Evolutionary conservation across 345 rosid species (phyloP), one percentile per base, ranked within the genome.

Genomic region (Dovyalis caffra): DNA sequence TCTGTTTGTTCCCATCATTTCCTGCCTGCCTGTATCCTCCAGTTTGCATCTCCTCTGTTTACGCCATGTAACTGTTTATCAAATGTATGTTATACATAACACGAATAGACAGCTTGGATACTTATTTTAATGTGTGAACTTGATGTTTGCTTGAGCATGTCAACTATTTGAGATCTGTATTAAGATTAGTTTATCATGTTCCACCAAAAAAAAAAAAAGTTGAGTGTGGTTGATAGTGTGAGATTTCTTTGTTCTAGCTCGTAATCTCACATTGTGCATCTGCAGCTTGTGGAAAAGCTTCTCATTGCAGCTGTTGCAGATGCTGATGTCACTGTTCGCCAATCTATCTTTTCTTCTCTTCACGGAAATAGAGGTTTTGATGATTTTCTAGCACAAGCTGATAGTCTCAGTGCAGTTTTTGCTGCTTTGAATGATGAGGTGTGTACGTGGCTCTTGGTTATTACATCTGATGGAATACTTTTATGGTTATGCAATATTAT

Each of bases 351-450:
- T 76, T 85, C 85, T 74, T 95, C 90, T 72, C 88, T 96, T 58
- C 86, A 88, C 82, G 84, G 81, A 62, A 92, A 96, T 83, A 86
- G 87, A 72, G 95, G 97, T 68, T 92, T 92, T 81, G 99, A 96
- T 87, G 98, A 90, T 75, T 96, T 85, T 82, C 79, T 96, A 81
- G 98, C 97, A 21, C 99, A 96, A 83, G 99, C 99, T 75, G 92
- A 93, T 83, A 89, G 94, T 78, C 83, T 95, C 80, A 89, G 92
- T 88, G 98, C 99, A 70, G 85, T 93, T 86, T 91, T 95, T 88
- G 97, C 99, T 82, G 94, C 97, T 79, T 82, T 95, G 81, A 93
- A 95, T 87, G 99, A 95, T 68, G 99, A 95, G 99, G 99, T 95
- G 82, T 29, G 64, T 32, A 8, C 53, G 10, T 16, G 51, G 28